Conservation (phyloP, 1,284 basidiomycete genomes). For the Ustilago esculenta region DNA sequence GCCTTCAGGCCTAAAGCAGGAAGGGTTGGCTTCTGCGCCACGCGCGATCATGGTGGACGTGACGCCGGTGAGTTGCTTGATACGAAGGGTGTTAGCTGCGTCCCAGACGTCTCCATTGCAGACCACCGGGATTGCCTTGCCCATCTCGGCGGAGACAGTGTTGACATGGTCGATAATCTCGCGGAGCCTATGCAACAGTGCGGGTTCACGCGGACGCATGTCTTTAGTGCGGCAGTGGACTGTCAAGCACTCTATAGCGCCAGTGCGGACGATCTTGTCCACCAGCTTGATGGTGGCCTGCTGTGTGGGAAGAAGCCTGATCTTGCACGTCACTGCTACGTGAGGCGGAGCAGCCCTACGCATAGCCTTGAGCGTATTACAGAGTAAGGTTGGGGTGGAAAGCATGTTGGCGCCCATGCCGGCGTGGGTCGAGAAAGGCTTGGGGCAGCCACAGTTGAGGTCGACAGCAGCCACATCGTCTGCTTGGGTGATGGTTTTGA, state of each 20-base stretch:
- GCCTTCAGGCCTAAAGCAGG: constrained; percentile 76
- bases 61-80: constrained; percentile 76
- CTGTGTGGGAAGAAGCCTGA: constrained; percentile 85
- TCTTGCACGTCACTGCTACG: constrained; percentile 73
- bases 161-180: constrained; percentile 86
- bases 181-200: constrained; percentile 79
- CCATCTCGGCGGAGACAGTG: constrained; percentile 70
- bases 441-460: constrained; percentile 87
- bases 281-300: constrained; percentile 88
- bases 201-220: constrained; percentile 86
- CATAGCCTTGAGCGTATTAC: constrained; percentile 72
- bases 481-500: constrained; percentile 78
- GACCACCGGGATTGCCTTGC: constrained; percentile 78
- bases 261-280: constrained; percentile 84
- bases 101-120: constrained; percentile 93
- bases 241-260: constrained; percentile 82
- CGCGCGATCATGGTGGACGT: constrained; percentile 95
- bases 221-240: constrained; percentile 94
- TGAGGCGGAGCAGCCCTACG: constrained; percentile 71
- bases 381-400: constrained; percentile 87
- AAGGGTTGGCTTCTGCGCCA: constrained; percentile 90
- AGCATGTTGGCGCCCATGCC: constrained; percentile 98
- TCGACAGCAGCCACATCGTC: constrained; percentile 90
- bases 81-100: constrained; percentile 79
- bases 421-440: constrained; percentile 91